phyloP scores from a whole-genome alignment of 2,329 filamentous ascomycete genomes.

The Daldinia sp. region DNA sequence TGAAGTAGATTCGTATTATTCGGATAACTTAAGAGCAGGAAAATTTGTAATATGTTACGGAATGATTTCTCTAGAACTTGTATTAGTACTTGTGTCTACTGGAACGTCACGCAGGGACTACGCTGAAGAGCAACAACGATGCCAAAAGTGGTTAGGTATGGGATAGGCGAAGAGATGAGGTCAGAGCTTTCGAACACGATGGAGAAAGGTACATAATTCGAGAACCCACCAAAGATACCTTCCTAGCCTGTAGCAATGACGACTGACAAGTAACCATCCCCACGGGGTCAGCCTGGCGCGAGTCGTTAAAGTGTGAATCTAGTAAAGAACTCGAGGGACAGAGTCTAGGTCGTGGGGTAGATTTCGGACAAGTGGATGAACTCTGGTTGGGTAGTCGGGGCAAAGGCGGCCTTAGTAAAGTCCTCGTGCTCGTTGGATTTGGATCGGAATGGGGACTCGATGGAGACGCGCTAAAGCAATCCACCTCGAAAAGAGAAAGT shows the following conservation, averaged over 20 bases:
- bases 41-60: conserved; percentile 16
- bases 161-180: conserved; percentile 19
- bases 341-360: conserved; percentile 39
- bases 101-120: conserved; percentile 16
- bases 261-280: conserved; percentile 33
- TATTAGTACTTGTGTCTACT: conserved; percentile 29
- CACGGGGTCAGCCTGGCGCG: conserved; percentile 36
- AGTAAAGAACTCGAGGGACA: conserved; percentile 11
- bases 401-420: conserved; percentile 39
- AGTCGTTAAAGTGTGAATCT: conserved; percentile 27
- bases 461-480: conserved; percentile 17
- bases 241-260: conserved; percentile 27
- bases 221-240: conserved; percentile 24
- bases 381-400: conserved; percentile 45
- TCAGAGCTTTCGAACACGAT: conserved; percentile 20
- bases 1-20: conserved; percentile 21
- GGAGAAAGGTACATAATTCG: conserved; percentile 20
- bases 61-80: conserved; percentile 19
- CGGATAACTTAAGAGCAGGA: conserved; percentile 7
- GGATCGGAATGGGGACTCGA: conserved; percentile 16
- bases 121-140: conserved; percentile 6
- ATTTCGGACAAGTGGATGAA: conserved; percentile 47
- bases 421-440: conserved; percentile 17
- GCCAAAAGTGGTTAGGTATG: conserved; percentile 14
- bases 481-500: conserved; percentile 14